phyloP scores from a whole-genome alignment of 2,329 filamentous ascomycete genomes.

The Trematosphaeria pertusa region DNA sequence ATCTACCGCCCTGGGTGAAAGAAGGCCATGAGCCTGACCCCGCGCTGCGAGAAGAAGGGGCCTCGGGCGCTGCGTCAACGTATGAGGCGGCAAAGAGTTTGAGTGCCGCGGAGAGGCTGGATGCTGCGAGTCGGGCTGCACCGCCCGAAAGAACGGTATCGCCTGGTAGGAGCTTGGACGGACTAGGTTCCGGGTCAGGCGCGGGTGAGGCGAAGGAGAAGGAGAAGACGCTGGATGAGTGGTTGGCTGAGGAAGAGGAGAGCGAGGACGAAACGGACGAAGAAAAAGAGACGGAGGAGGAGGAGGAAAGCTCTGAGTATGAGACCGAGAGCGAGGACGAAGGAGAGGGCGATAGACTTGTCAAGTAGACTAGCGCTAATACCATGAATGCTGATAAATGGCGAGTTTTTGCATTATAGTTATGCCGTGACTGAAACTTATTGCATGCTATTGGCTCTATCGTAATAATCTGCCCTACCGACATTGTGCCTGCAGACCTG shows the following conservation, averaged over 20 bases:
- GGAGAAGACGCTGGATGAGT: slow-evolving; percentile 88
- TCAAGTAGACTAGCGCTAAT: slow-evolving; percentile 41
- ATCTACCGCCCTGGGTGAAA: slow-evolving; percentile 85
- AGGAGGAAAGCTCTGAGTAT: slow-evolving; percentile 67
- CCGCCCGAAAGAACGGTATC: slow-evolving; percentile 44
- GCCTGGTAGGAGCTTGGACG: slow-evolving; percentile 57
- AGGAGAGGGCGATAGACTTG: slow-evolving; percentile 46
- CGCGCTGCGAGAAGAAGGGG: slow-evolving; percentile 67
- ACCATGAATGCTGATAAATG: too few relatives aligned
- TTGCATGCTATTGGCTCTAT: too few relatives aligned
- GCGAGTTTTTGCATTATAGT: too few relatives aligned
- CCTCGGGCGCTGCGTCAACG: slow-evolving; percentile 32
- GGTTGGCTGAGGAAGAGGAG: slow-evolving; percentile 71
- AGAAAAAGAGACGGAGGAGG: slow-evolving; percentile 60
- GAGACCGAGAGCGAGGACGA: slow-evolving; percentile 54
- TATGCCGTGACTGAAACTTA: too few relatives aligned
- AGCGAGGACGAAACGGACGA: slow-evolving; percentile 58
- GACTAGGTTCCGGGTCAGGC: slow-evolving; percentile 43
- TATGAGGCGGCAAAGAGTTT: slow-evolving; percentile 49
- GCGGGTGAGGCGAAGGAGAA: slow-evolving; percentile 35
- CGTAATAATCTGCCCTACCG: too few relatives aligned
- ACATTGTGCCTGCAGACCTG: too few relatives aligned
- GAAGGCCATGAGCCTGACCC: slow-evolving; percentile 81
- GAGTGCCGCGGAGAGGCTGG: slow-evolving; percentile 69
- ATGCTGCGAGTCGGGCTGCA: slow-evolving; percentile 63